Evolutionary conservation across 1,284 basidiomycete genomes (phyloP).

Genomic region (Retiboletus flavoniger): DNA sequence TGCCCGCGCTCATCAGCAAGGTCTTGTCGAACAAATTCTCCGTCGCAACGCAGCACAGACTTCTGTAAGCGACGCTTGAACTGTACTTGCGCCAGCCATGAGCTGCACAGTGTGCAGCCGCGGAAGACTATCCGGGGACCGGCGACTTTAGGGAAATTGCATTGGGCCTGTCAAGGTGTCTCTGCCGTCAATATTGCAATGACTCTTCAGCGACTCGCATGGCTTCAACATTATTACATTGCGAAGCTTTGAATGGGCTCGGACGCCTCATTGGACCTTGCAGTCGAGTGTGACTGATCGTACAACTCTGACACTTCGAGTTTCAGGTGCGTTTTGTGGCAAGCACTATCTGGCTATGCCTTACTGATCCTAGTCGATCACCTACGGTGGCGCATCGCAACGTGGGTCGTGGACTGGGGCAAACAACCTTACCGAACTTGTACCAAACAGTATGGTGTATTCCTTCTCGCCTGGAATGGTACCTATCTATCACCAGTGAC

Average conservation of each 20-base stretch:
- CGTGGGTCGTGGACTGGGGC: conserved; percentile 8
- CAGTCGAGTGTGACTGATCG: background rate
- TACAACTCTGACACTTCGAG: background rate
- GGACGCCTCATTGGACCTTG: background rate
- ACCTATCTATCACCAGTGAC: conserved; percentile 3
- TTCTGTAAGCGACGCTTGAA: conserved; percentile 9
- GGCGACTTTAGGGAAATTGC: conserved; percentile 18
- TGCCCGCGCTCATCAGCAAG: conserved; percentile 16
- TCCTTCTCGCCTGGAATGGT: conserved; percentile 13
- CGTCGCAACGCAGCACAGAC: background rate
- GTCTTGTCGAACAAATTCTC: background rate
- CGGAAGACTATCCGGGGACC: conserved; percentile 7
- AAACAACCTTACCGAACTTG: conserved; percentile 1
- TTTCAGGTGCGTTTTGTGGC: conserved; percentile 2
- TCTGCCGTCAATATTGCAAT: too few species aligned
- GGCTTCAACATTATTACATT: background rate
- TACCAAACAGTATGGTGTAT: conserved; percentile 1
- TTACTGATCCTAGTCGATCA: background rate
- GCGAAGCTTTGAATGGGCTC: background rate
- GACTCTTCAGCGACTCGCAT: background rate
- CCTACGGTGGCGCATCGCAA: conserved; percentile 6
- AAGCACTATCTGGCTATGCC: background rate
- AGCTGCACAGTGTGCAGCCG: background rate
- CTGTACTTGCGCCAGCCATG: background rate
- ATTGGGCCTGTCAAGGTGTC: background rate